phyloP scores from a whole-genome alignment of 331 rosid genomes.

The Phaseolus coccineus region DNA sequence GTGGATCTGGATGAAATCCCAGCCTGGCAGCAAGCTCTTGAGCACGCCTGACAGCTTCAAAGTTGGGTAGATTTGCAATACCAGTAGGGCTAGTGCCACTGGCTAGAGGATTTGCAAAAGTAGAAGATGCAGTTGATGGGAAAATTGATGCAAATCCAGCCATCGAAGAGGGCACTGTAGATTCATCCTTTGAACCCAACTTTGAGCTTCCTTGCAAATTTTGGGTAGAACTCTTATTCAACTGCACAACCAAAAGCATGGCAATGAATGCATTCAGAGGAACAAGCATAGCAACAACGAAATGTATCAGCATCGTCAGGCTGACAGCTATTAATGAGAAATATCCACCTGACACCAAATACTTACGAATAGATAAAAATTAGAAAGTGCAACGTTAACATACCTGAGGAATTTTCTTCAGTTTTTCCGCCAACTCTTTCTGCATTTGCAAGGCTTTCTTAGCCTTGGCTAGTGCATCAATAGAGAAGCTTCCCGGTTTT shows the following conservation, averaged over 20 bases:
- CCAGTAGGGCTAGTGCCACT: slow-evolving; percentile 52
- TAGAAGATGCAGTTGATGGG: slow-evolving; percentile 49
- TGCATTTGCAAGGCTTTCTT: slow-evolving; percentile 88
- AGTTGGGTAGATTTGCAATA: slow-evolving; percentile 55
- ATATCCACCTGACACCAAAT: neutral
- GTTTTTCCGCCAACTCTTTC: slow-evolving; percentile 75
- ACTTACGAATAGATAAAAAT: slow-evolving; percentile 1
- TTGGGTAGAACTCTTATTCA: slow-evolving; percentile 65
- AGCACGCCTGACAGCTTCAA: slow-evolving; percentile 91
- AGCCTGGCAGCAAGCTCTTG: slow-evolving; percentile 93
- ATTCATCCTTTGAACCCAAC: slow-evolving; percentile 55
- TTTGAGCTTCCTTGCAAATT: slow-evolving; percentile 54
- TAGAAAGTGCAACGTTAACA: slow-evolving; percentile 4
- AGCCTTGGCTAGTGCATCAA: slow-evolving; percentile 86
- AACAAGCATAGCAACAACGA: slow-evolving; percentile 3
- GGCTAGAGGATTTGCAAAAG: slow-evolving; percentile 40
- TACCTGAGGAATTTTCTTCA: slow-evolving; percentile 82
- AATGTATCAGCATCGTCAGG: neutral
- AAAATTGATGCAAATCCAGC: slow-evolving; percentile 51
- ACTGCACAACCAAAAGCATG: slow-evolving; percentile 58
- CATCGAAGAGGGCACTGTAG: slow-evolving; percentile 46
- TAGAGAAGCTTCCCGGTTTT: slow-evolving; percentile 76
- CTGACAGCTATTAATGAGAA: slow-evolving; percentile 9
- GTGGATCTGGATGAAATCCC: slow-evolving; percentile 97
- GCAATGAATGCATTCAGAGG: slow-evolving; percentile 41